Conservation (phyloP, 345 rosid species). For the Eucalyptus erythrocorys region DNA sequence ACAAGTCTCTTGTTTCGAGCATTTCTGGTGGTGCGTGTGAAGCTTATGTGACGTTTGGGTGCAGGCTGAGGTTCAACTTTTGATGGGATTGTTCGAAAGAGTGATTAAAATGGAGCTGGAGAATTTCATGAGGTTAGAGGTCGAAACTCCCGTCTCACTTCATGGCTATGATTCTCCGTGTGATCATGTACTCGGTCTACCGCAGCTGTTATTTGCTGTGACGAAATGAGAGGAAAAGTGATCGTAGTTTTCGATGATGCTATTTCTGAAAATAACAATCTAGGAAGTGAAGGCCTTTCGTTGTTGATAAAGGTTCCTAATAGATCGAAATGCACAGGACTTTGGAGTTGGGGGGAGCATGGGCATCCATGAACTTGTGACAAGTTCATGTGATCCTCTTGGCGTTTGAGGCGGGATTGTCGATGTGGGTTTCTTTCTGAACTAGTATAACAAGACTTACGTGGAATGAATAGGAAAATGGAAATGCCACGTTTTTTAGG, state of each 20-base stretch:
- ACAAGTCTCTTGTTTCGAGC: neutral
- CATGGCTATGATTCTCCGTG: neutral
- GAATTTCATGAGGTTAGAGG: constrained; percentile 20
- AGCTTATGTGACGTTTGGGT: neutral
- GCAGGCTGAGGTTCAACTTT: constrained; percentile 61
- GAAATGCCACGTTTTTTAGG: neutral
- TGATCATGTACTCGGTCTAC: neutral
- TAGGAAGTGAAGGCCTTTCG: neutral
- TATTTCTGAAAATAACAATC: neutral
- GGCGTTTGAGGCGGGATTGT: neutral
- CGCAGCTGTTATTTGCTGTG: neutral
- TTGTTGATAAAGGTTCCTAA: neutral
- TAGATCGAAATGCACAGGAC: neutral
- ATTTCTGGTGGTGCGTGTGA: neutral
- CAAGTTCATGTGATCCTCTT: neutral
- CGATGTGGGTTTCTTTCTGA: neutral
- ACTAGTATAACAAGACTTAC: neutral
- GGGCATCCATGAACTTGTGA: neutral
- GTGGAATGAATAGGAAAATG: neutral
- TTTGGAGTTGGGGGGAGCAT: neutral
- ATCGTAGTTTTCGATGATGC: neutral
- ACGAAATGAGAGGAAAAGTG: neutral
- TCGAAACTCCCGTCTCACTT: neutral
- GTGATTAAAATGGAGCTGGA: constrained; percentile 27
- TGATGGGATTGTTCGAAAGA: constrained; percentile 58